Conservation (phyloP, 2,329 filamentous ascomycete species). For the Cytospora leucostoma region DNA sequence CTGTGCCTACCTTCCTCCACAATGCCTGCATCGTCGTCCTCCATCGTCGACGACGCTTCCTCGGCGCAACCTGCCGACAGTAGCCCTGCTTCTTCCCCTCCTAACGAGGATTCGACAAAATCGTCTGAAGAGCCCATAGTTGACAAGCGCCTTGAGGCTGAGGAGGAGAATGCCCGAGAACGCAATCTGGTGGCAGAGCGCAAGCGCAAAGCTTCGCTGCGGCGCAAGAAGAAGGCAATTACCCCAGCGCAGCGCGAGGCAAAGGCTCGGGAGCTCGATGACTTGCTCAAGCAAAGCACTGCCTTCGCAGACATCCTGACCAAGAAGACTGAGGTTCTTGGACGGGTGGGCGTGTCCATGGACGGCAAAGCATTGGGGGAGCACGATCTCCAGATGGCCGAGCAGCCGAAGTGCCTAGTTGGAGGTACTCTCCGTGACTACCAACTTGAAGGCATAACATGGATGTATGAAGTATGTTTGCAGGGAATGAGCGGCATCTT, state of each 20-base stretch:
- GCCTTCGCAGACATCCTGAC: constrained; percentile 65
- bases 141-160: constrained; percentile 36
- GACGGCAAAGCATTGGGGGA: constrained; percentile 62
- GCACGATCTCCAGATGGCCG: constrained; percentile 73
- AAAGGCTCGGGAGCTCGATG: constrained; percentile 61
- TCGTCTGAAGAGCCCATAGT: constrained; percentile 32
- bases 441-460: constrained; percentile 90
- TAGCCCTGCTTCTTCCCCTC: constrained; percentile 44
- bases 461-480: constrained; percentile 80
- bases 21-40: constrained; percentile 22
- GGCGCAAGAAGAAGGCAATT: constrained; percentile 51
- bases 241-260: constrained; percentile 56
- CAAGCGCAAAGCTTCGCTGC: constrained; percentile 43
- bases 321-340: constrained; percentile 63
- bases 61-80: constrained; percentile 28
- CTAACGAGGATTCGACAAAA: constrained; percentile 31
- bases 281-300: constrained; percentile 59
- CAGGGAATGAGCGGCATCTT: constrained; percentile 91
- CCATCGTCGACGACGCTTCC: constrained; percentile 5
- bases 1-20: background rate
- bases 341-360: constrained; percentile 61
- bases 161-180: constrained; percentile 49
- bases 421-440: constrained; percentile 93
- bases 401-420: constrained; percentile 77
- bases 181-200: constrained; percentile 52